These are phyloP conservation scores for Saccharomycopsis phalli DNA, from an alignment of 1,139 yeast genomes.

Conservation along the genomic window DNA sequence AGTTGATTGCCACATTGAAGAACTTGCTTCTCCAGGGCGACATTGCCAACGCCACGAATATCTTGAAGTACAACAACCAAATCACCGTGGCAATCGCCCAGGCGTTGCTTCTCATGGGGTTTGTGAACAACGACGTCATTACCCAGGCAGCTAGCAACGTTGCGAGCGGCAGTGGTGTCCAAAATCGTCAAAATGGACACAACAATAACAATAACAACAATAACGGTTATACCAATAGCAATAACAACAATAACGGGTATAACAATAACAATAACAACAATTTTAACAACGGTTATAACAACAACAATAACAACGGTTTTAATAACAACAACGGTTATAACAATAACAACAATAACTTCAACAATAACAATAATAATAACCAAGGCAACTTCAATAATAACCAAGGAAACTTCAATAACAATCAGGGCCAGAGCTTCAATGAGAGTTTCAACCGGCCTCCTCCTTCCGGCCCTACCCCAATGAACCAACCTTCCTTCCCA, in stretches of 20 bases:
- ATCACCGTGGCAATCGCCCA: conserved; percentile 62
- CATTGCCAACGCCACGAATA: conserved; percentile 41
- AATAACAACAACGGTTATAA: conserved; percentile 4
- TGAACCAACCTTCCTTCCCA: conserved; percentile 18
- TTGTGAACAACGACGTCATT: conserved; percentile 57
- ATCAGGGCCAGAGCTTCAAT: conserved; percentile 23
- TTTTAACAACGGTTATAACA: conserved; percentile 12
- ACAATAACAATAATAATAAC: conserved; percentile 11
- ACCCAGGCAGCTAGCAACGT: conserved; percentile 33
- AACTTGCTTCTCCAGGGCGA: conserved; percentile 40
- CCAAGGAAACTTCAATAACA: conserved; percentile 21
- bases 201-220: conserved; percentile 18
- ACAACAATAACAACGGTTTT: conserved; percentile 20
- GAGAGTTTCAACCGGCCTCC: conserved; percentile 7
- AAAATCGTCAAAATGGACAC: conserved; percentile 12
- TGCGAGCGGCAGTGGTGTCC: conserved; percentile 5
- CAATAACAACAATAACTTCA: conserved; percentile 12
- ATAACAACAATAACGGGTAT: conserved; percentile 11
- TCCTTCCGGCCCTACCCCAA: conserved; percentile 8
- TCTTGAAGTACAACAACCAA: conserved; percentile 47
- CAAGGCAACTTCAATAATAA: no score
- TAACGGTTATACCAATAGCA: conserved; percentile 14
- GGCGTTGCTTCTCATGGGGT: conserved; percentile 68
- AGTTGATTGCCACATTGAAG: conserved; percentile 56
- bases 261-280: conserved; percentile 21